Base-by-base conservation (phyloP, 2,329 filamentous ascomycete species). In the Paraphoma sp. region DNA sequence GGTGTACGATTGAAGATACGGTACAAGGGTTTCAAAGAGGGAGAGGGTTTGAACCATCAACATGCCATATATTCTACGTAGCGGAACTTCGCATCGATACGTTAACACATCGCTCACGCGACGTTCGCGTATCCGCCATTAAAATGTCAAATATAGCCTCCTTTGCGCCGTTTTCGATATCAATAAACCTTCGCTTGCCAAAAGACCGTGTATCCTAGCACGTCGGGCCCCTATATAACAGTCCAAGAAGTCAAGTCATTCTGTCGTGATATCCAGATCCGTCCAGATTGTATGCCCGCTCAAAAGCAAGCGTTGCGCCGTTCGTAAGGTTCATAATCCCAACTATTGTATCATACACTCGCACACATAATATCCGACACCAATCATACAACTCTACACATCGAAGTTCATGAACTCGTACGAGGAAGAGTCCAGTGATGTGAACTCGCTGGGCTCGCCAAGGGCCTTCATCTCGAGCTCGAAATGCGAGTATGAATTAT, bases 391-490 rank as follows among this genome's bases (percentile, higher is more conserved):
- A 28, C 38, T 62, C 60, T 67, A 74, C 56, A 70, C 60, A 45
- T 53, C 66, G 49, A 76, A 76, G 59, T 76, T 71, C 57, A 76
- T 61, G 41, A 76, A 70, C 48, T 75, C 72, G 57, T 72, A 76
- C 11, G 59, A 63, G 30, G 56, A 60, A 10, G 62, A 61, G 53
- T 76, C 73, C 10, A 72, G 51, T 6, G 66, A 69, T 17, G 70
- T 64, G 45, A 73, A 75, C 11, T 75, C 73, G 45, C 51, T 36
- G n/a, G 45, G 45, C 29, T 53, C 51, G 14, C 64, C 64, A 68
- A 76, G 74, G 1, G 74, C 74, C 54, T 75, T 74, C 72, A 76
- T 74, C 61, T 76, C 74, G 17, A 76, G 70, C 17, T 76, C 74
- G 40, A 75, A 76, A 23, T 76, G 73, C 16, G 74, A 76, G 53